phyloP scores from a whole-genome alignment of 2,329 filamentous ascomycete genomes.

The Fusarium sp. region DNA sequence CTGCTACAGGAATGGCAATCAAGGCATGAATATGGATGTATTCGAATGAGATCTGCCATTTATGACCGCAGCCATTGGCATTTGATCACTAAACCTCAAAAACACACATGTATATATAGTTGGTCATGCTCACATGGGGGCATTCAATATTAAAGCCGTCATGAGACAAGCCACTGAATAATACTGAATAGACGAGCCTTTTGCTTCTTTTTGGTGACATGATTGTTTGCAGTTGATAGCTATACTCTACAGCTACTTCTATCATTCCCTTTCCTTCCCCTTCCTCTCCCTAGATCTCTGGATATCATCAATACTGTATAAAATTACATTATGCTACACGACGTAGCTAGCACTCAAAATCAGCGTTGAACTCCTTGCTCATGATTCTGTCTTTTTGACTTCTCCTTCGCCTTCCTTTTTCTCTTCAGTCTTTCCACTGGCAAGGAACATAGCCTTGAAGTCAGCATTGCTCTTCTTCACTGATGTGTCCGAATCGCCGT shows the following conservation, averaged over 20 bases:
- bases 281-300: slow-evolving; percentile 3
- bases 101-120: not conserved
- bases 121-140: not conserved
- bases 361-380: slow-evolving; percentile 6
- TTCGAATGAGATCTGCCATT: not conserved
- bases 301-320: slow-evolving; percentile 34
- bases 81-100: not conserved
- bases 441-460: slow-evolving; percentile 65
- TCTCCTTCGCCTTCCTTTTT: slow-evolving; percentile 17
- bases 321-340: slow-evolving; percentile 39
- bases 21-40: slow-evolving; percentile 45
- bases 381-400: slow-evolving; percentile 7
- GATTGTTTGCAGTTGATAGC: slow-evolving; percentile 3
- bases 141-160: not conserved
- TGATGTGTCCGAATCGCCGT: slow-evolving; percentile 44
- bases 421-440: slow-evolving; percentile 30
- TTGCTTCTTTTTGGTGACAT: not conserved
- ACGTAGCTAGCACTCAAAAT: slow-evolving; percentile 12
- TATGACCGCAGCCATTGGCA: not conserved
- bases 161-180: not conserved
- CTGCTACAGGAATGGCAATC: slow-evolving; percentile 38
- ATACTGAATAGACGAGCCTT: not conserved
- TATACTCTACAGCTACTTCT: slow-evolving; percentile 8
- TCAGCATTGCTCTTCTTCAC: slow-evolving; percentile 66
- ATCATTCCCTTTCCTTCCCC: not conserved